Percentiles rank a stretch among this genome's conserved stretches.
Evolutionary conservation across 2,329 filamentous ascomycete species (phyloP).

Genomic region (Phyllosticta citrichinensis): DNA sequence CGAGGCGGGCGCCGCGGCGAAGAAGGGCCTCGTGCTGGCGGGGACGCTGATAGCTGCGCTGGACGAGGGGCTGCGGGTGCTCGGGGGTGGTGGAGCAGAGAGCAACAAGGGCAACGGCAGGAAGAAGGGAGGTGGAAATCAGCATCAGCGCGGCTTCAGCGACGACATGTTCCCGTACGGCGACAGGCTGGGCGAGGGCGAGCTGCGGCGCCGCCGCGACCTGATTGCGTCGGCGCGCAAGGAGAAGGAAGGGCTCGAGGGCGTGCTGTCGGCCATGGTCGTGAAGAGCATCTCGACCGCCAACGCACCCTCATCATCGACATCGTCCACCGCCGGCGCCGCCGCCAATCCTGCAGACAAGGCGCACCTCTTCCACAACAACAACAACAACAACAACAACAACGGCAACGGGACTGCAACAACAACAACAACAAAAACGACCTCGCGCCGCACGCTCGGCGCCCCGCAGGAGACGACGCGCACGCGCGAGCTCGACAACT

Average conservation of each 20-base stretch:
- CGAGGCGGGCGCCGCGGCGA: slow-evolving; percentile 64
- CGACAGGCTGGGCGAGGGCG: slow-evolving; percentile 58
- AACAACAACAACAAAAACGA: neutral
- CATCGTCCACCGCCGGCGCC: slow-evolving; percentile 26
- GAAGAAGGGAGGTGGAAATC: neutral
- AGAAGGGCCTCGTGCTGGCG: slow-evolving; percentile 60
- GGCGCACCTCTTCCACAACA: slow-evolving; percentile 22
- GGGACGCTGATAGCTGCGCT: slow-evolving; percentile 54
- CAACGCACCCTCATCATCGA: slow-evolving; percentile 21
- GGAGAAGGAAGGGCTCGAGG: slow-evolving; percentile 67
- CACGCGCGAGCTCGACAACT: slow-evolving; percentile 67
- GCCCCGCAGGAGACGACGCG: slow-evolving; percentile 66
- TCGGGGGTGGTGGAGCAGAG: slow-evolving; percentile 22
- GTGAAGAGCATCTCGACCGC: slow-evolving; percentile 37
- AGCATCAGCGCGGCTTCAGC: neutral
- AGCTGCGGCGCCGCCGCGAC: slow-evolving; percentile 61
- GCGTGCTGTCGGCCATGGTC: slow-evolving; percentile 55
- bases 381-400: neutral
- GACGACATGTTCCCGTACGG: slow-evolving; percentile 28
- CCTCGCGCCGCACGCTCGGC: slow-evolving; percentile 54
- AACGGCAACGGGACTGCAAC: neutral
- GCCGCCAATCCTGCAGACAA: slow-evolving; percentile 28
- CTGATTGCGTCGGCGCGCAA: slow-evolving; percentile 59
- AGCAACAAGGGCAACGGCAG: neutral
- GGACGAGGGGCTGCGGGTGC: slow-evolving; percentile 49